phyloP scores from a whole-genome alignment of 2,329 filamentous ascomycete genomes.

The Beauveria varroae region DNA sequence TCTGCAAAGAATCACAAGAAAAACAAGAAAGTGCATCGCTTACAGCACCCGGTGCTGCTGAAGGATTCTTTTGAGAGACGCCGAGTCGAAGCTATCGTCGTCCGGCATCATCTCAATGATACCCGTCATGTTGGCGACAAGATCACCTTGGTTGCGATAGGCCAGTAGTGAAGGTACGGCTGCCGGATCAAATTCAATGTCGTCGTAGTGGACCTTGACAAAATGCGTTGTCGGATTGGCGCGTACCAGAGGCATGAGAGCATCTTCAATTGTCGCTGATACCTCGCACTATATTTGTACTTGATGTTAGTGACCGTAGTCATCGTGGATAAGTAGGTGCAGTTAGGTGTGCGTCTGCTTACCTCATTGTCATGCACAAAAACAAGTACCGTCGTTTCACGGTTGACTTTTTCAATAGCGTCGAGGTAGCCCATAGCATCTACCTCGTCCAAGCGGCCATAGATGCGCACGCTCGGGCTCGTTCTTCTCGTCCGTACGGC shows the following conservation, averaged over 20 bases:
- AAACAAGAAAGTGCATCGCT: conserved; percentile 10
- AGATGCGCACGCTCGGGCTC: conserved; percentile 70
- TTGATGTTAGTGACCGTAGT: not conserved
- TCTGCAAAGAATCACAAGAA: not conserved
- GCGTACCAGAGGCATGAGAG: conserved; percentile 66
- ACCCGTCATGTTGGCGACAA: conserved; percentile 84
- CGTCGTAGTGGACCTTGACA: conserved; percentile 81
- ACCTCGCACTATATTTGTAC: conserved; percentile 58
- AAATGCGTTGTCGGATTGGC: conserved; percentile 70
- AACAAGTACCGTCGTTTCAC: conserved; percentile 80
- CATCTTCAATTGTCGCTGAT: conserved; percentile 70
- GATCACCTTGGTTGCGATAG: conserved; percentile 79
- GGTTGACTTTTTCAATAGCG: conserved; percentile 80
- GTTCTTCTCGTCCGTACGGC: conserved; percentile 57
- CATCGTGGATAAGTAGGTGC: not conserved
- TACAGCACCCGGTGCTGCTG: conserved; percentile 45
- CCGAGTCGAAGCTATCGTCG: conserved; percentile 50
- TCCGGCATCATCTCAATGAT: conserved; percentile 79
- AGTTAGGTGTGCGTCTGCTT: conserved; percentile 26
- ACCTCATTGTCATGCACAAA: conserved; percentile 88
- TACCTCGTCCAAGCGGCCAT: conserved; percentile 73
- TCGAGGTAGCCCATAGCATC: conserved; percentile 93
- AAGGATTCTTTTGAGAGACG: conserved; percentile 45
- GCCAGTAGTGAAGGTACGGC: conserved; percentile 82
- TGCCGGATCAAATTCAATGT: conserved; percentile 89